Evolutionary conservation across 2,329 filamentous ascomycete species (phyloP), one percentile per base, ranked within the genome.

Genomic region (Fusarium sp.): DNA sequence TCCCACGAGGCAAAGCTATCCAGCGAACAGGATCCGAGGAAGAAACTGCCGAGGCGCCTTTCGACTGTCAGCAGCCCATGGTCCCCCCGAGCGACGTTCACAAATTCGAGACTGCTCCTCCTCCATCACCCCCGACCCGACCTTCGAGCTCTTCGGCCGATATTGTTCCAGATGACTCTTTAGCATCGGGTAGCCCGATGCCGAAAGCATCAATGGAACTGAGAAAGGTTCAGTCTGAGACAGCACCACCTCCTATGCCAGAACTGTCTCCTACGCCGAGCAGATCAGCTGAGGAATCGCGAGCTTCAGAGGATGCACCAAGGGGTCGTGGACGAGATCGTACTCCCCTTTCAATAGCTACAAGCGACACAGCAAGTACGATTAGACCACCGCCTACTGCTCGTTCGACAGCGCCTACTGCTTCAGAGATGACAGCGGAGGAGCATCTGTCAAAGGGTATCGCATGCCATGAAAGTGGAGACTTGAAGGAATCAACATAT

Each of bases 361-460:
- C 86, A 3, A 88, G 82, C 55, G 87, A 89, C 74, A 84, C 86
- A 6, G 83, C 85, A 15, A 88, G 86, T 72, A 89, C 87, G 1
- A 81, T 88, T 43, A 77, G 78, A 20, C 79, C 79, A 5, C 74
- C 77, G 25, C 76, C 75, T 11, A 86, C 83, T 52, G 77, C 82
- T 32, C 77, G 82, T 16, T 85, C 80, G 22, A 79, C 83, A 70
- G 83, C 87, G 15, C 87, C 88, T 9, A 87, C 87, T 7, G 84
- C 88, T 44, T 87, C 89, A 4, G 92, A 94, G 32, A 89, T 94
- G 77, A 91, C 92, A 5, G 86, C 93, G 0, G 95, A 98, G 72
- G 92, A 98, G 64, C 95, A 99, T 78, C 88, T 98, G 47, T 87
- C 91, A 29, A 96, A 95, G 81, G 96, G 94, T 11, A 96, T 99